Conservation (phyloP, 306 rosid genomes). For the Amphicarpaea edgeworthii region DNA sequence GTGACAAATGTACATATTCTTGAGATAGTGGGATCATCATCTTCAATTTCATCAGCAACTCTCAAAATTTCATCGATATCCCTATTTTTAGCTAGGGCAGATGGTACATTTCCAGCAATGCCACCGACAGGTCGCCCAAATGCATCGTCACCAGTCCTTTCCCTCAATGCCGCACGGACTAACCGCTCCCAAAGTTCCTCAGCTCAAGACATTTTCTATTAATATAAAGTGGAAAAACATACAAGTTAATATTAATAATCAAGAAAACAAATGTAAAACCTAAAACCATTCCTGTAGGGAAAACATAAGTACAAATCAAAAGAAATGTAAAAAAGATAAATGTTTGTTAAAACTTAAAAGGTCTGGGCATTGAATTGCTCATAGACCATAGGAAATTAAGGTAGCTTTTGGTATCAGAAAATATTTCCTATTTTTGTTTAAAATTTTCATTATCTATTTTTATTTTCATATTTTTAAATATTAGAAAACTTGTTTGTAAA, state of each 20-base stretch:
- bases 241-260: constrained; percentile 9
- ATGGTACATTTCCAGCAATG: constrained; percentile 90
- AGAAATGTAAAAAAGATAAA: background rate
- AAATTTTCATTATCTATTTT: no score
- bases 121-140: constrained; percentile 72
- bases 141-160: constrained; percentile 75
- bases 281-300: background rate
- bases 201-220: constrained; percentile 72
- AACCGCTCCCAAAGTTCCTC: constrained; percentile 90
- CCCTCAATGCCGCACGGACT: constrained; percentile 86
- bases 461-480: no score
- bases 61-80: constrained; percentile 94
- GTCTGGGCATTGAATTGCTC: no score
- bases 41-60: constrained; percentile 97
- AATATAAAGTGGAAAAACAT: constrained; percentile 16
- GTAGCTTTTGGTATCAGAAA: no score
- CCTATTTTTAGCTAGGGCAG: constrained; percentile 90
- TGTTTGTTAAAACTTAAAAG: background rate
- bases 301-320: background rate
- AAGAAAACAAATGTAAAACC: constrained; percentile 9
- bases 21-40: constrained; percentile 78
- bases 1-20: constrained; percentile 71
- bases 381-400: no score
- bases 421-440: no score
- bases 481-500: no score